Conservation (phyloP, 2,329 filamentous ascomycete species). For the Fusarium lyarnte region DNA sequence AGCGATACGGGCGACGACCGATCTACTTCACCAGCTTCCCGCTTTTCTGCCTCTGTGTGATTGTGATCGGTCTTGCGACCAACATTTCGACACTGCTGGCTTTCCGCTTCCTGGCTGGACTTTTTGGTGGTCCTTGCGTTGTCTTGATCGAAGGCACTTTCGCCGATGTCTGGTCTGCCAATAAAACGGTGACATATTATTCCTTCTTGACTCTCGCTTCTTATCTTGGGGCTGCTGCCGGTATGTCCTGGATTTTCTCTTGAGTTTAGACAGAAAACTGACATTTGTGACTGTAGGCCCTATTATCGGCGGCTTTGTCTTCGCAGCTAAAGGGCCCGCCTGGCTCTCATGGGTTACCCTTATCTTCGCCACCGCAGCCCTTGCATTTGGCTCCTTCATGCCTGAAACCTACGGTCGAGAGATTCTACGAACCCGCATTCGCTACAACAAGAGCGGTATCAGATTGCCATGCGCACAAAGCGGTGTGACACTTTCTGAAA, state of each 20-base stretch:
- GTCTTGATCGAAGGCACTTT: background rate
- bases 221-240: background rate
- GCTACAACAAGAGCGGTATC: background rate
- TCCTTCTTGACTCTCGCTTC: background rate
- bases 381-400: slow-evolving; percentile 5
- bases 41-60: background rate
- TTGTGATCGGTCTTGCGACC: background rate
- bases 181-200: slow-evolving; percentile 1
- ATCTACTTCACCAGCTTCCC: background rate
- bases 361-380: background rate
- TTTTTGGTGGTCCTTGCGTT: background rate
- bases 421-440: background rate
- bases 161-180: slow-evolving; percentile 1
- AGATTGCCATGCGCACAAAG: background rate
- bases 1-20: background rate
- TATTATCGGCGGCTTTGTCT: background rate
- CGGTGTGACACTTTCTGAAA: background rate
- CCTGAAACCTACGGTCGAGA: background rate
- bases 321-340: background rate
- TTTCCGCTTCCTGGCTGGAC: background rate
- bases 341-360: slow-evolving; percentile 1
- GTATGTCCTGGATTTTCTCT: background rate
- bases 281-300: background rate
- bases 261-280: fast-evolving
- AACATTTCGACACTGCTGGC: background rate